phyloP scores from a whole-genome alignment of 345 rosid species.

The Diplotaxis tenuifolia region DNA sequence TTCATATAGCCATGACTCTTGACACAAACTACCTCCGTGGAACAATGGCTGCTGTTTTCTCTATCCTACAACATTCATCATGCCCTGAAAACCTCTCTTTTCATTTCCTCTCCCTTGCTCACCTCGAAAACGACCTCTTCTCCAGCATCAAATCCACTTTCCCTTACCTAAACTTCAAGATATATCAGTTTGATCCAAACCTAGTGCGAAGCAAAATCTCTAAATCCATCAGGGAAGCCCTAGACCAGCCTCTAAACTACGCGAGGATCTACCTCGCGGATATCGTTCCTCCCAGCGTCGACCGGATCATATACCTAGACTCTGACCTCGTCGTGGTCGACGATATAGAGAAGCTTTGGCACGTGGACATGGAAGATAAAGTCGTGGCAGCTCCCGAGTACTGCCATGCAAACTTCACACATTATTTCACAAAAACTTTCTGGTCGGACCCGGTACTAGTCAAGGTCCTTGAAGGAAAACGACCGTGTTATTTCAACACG shows the following conservation, averaged over 20 bases:
- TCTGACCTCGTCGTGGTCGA: slow-evolving; percentile 69
- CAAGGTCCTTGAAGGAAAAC: slow-evolving; percentile 50
- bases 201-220: slow-evolving; percentile 64
- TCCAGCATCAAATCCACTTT: slow-evolving; percentile 53
- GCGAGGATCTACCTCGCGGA: slow-evolving; percentile 65
- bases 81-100: slow-evolving; percentile 63
- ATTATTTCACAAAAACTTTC: slow-evolving; percentile 49
- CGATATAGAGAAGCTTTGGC: slow-evolving; percentile 56
- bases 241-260: slow-evolving; percentile 65
- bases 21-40: slow-evolving; percentile 71
- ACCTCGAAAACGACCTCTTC: slow-evolving; percentile 42
- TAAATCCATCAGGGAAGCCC: slow-evolving; percentile 52
- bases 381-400: slow-evolving; percentile 69
- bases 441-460: slow-evolving; percentile 50
- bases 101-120: slow-evolving; percentile 57
- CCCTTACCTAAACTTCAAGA: slow-evolving; percentile 54
- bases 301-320: slow-evolving; percentile 55
- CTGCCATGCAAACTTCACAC: slow-evolving; percentile 58
- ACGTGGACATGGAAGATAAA: slow-evolving; percentile 48
- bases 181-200: slow-evolving; percentile 50
- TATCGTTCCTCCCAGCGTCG: slow-evolving; percentile 41
- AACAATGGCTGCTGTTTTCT: slow-evolving; percentile 66
- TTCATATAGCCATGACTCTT: slow-evolving; percentile 67
- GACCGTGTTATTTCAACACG: slow-evolving; percentile 64
- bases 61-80: slow-evolving; percentile 52